phyloP scores from a whole-genome alignment of 2,329 filamentous ascomycete genomes.

The Didymella arachidicola region DNA sequence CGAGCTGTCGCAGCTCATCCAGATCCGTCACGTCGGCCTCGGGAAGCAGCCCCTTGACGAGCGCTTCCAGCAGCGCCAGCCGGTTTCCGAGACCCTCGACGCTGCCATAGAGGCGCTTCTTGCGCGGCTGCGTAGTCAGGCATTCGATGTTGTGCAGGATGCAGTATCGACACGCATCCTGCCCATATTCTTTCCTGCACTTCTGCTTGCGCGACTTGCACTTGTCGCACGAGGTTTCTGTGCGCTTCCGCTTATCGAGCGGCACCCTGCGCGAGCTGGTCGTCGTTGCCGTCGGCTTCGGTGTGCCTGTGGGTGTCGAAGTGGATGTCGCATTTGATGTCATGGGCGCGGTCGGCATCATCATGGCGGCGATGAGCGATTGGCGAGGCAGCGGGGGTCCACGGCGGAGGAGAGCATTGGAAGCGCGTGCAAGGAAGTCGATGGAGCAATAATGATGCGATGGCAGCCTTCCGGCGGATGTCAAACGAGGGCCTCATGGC shows the following conservation, averaged over 20 bases:
- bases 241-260: conserved; percentile 55
- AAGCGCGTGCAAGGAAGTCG: conserved; percentile 5
- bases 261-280: conserved; percentile 49
- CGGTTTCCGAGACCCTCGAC: conserved; percentile 54
- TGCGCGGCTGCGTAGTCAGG: conserved; percentile 55
- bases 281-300: conserved; percentile 2
- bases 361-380: conserved; percentile 21
- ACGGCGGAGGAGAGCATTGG: conserved; percentile 19
- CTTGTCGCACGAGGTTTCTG: conserved; percentile 57
- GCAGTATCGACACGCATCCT: conserved; percentile 55
- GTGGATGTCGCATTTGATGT: conserved; percentile 6
- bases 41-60: conserved; percentile 55
- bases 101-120: conserved; percentile 55
- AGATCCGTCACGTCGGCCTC: conserved; percentile 54
- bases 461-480: conserved; percentile 13
- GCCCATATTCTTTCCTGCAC: conserved; percentile 52
- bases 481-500: conserved; percentile 13
- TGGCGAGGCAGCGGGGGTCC: conserved; percentile 15
- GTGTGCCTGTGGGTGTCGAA: conserved; percentile 4
- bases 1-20: conserved; percentile 53
- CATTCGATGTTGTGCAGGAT: conserved; percentile 53
- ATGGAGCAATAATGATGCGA: conserved; percentile 4
- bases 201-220: conserved; percentile 59
- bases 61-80: conserved; percentile 53
- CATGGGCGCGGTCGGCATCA: conserved; percentile 12